Evolutionary conservation across 2,329 filamentous ascomycete species (phyloP).

Genomic region (Pseudocercospora ulei): DNA sequence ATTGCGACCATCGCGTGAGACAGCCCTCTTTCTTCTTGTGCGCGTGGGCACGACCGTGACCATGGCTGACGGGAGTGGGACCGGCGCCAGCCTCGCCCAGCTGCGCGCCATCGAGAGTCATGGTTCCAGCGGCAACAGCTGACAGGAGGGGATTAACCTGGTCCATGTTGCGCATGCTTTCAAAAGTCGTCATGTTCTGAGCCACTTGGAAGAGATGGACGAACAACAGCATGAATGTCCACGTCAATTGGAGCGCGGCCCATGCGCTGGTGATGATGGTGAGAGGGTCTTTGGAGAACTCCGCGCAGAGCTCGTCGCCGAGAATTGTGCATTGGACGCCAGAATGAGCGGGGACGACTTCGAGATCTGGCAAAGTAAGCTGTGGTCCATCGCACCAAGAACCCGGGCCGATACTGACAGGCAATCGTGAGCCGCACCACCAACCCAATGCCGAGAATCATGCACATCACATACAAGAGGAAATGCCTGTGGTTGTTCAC

Average conservation of each 20-base stretch:
- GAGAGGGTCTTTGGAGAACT: conserved; percentile 72
- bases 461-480: conserved; percentile 71
- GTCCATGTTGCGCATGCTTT: conserved; percentile 75
- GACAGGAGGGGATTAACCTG: conserved; percentile 54
- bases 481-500: conserved; percentile 96
- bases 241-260: conserved; percentile 74
- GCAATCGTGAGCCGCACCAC: conserved; percentile 63
- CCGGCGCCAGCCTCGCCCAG: conserved; percentile 58
- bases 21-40: conserved; percentile 55
- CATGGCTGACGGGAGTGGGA: conserved; percentile 50
- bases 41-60: conserved; percentile 35
- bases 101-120: conserved; percentile 57
- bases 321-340: conserved; percentile 59
- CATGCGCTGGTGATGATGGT: conserved; percentile 71
- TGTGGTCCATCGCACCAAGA: not conserved
- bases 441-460: conserved; percentile 64
- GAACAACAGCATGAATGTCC: conserved; percentile 93
- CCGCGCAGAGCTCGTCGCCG: conserved; percentile 61
- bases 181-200: conserved; percentile 87
- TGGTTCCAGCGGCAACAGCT: conserved; percentile 63
- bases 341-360: conserved; percentile 44
- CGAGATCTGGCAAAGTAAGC: conserved; percentile 23
- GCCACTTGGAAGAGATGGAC: conserved; percentile 91
- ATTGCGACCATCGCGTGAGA: conserved; percentile 67
- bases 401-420: conserved; percentile 46